Base-by-base conservation (phyloP, 352 stramenopile species). In the Phytophthora lateralis region DNA sequence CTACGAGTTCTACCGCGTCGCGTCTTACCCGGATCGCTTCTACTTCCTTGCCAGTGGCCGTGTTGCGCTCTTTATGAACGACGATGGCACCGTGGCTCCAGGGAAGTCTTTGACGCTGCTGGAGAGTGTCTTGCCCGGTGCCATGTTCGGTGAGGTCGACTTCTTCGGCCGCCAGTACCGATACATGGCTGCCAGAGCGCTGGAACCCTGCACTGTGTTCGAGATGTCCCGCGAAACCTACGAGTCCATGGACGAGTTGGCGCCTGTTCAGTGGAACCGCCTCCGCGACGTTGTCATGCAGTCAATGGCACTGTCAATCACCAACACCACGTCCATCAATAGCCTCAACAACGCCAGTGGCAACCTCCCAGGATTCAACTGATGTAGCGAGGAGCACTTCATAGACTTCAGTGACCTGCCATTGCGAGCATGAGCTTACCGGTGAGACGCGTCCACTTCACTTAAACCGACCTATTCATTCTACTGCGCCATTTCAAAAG, bases 101-200 rank as follows among this genome's bases (percentile, higher is more conserved):
- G 68, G 76, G 1, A 86, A 85, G 53, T 47, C 72, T 14, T 47
- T 93, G 26, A 74, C 76, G 35, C 50, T 88, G 50, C 48, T 93
- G 8, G 82, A 93, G 59, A 80, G 82, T 27, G 84, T 92, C 38
- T 78, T 90, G 15, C 80, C 85, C 0, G 85, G 82, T 8, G 84
- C 83, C 29, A 90, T 94, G 78, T 96, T 96, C 63, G 87, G 87
- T 20, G 87, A 96, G 54, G 85, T 93, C 3, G 87, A 96, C 51
- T 96, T 96, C 54, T 93, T 95, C 45, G 78, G 83, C 29, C 68
- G 64, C 20, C 87, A 95, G 55, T 77, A 75, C 20, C 78, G 85
- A 34, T 78, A 83, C 59, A 87, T 92, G 77, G 76, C 66, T 34
- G 85, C 79, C 7, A 69, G 51, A 0, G 75, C 85, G 0, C 57